Percentiles rank a stretch among this genome's conserved stretches.
phyloP scores from a whole-genome alignment of 768 basidiomycete genomes.

The Leccinum ochraceum region DNA sequence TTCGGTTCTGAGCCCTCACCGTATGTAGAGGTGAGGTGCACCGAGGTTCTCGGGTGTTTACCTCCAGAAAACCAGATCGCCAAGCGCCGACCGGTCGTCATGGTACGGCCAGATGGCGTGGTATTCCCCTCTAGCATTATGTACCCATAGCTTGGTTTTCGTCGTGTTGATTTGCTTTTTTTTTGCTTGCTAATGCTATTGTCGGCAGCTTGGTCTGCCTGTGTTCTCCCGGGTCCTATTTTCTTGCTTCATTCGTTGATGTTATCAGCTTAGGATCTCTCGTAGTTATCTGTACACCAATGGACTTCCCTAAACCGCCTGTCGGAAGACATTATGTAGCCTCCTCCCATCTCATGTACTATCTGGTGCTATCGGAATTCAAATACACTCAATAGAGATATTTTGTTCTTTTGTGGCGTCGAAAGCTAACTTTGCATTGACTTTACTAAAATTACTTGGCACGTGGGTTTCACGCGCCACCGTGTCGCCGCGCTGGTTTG shows the following conservation, averaged over 20 bases:
- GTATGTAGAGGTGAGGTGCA: conserved; percentile 86
- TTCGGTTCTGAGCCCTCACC: conserved; percentile 86
- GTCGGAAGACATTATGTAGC: conserved; percentile 34
- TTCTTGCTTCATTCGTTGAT: conserved; percentile 13
- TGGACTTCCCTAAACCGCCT: conserved; percentile 26
- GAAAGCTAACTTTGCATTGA: conserved; percentile 14
- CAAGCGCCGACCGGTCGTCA: conserved; percentile 78
- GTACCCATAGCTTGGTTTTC: conserved; percentile 61
- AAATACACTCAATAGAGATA: conserved; percentile 22
- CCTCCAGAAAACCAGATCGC: conserved; percentile 67
- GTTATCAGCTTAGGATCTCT: conserved; percentile 32
- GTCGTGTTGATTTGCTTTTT: conserved; percentile 14
- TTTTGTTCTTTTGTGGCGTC: conserved; percentile 10
- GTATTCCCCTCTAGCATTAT: conserved; percentile 82
- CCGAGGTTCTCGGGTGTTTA: conserved; percentile 79
- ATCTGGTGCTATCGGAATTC: conserved; percentile 20
- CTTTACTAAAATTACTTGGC: not conserved
- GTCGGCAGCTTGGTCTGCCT: conserved; percentile 30
- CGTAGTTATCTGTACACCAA: conserved; percentile 35
- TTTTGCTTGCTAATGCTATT: conserved; percentile 23
- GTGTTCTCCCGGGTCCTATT: conserved; percentile 25
- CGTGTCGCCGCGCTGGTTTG: not conserved
- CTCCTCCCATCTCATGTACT: conserved; percentile 28
- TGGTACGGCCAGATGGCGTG: conserved; percentile 83
- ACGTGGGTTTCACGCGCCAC: not conserved